Evolutionary conservation across 1,139 yeast species (phyloP).

Genomic region (Pichia norvegensis): DNA sequence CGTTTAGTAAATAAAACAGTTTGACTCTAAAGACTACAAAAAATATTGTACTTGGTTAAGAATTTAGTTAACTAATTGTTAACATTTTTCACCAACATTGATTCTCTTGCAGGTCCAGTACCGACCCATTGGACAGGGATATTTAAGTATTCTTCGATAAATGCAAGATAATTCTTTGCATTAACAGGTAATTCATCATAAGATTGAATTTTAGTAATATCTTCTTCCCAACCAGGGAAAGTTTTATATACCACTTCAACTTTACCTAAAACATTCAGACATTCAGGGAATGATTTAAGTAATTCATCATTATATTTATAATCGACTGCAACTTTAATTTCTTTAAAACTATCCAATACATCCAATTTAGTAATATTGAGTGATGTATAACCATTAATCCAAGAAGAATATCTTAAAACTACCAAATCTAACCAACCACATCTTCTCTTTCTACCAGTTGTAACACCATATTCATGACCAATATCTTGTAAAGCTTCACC

Average conservation of each 20-base stretch:
- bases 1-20: too few relatives aligned
- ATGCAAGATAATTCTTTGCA: conserved; percentile 76
- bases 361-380: conserved; percentile 93
- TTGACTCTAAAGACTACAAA: background rate
- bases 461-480: conserved; percentile 96
- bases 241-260: conserved; percentile 88
- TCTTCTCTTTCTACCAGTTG: conserved; percentile 98
- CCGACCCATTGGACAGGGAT: conserved; percentile 97
- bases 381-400: conserved; percentile 90
- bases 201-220: conserved; percentile 62
- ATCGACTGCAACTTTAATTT: conserved; percentile 78
- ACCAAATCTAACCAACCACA: conserved; percentile 99
- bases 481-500: conserved; percentile 86
- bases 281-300: conserved; percentile 84
- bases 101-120: conserved; percentile 94
- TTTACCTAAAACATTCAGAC: conserved; percentile 66
- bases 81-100: conserved; percentile 53
- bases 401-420: conserved; percentile 81
- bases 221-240: conserved; percentile 89
- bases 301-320: conserved; percentile 72
- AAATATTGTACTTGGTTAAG: background rate
- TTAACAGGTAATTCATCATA: conserved; percentile 80
- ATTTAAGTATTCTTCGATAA: conserved; percentile 72
- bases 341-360: conserved; percentile 82
- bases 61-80: background rate